phyloP scores from a whole-genome alignment of 2,329 filamentous ascomycete genomes.

The Hypomyces rosellus region DNA sequence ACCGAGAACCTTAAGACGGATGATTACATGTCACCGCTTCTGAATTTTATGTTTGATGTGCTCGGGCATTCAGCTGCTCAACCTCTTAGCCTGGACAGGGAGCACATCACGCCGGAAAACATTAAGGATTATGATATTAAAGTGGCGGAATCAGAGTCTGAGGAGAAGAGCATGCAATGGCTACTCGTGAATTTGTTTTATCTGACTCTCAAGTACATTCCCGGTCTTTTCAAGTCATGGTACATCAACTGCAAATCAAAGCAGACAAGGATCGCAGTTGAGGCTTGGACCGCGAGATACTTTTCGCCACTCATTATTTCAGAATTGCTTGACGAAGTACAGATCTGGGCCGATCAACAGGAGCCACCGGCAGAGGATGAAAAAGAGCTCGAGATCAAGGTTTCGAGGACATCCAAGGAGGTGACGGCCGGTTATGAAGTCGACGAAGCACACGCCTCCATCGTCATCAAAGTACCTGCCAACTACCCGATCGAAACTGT shows the following conservation, averaged over 20 bases:
- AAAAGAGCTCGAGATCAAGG: slow-evolving; percentile 58
- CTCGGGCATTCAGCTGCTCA: slow-evolving; percentile 71
- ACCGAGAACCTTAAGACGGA: slow-evolving; percentile 70
- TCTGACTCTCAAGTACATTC: slow-evolving; percentile 67
- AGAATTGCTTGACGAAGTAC: slow-evolving; percentile 60
- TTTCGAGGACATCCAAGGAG: slow-evolving; percentile 65
- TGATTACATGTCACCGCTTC: slow-evolving; percentile 59
- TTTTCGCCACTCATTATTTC: slow-evolving; percentile 67
- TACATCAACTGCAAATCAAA: slow-evolving; percentile 75
- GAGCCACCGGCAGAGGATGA: slow-evolving; percentile 44
- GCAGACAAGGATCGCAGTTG: slow-evolving; percentile 72
- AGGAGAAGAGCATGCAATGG: slow-evolving; percentile 73
- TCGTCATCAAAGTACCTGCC: slow-evolving; percentile 72
- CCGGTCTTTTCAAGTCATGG: slow-evolving; percentile 76
- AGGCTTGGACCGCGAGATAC: slow-evolving; percentile 78
- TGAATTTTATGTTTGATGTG: slow-evolving; percentile 78
- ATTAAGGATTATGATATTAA: slow-evolving; percentile 50
- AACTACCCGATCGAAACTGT: slow-evolving; percentile 80
- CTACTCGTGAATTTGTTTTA: slow-evolving; percentile 84
- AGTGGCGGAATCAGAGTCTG: slow-evolving; percentile 49
- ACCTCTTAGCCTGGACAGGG: slow-evolving; percentile 66
- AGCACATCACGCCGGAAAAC: slow-evolving; percentile 51
- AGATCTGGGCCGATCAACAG: slow-evolving; percentile 56
- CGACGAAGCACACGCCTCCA: slow-evolving; percentile 78
- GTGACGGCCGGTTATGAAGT: slow-evolving; percentile 80